Conservation (phyloP, 768 basidiomycete species). For the Auricularia heimuer region DNA sequence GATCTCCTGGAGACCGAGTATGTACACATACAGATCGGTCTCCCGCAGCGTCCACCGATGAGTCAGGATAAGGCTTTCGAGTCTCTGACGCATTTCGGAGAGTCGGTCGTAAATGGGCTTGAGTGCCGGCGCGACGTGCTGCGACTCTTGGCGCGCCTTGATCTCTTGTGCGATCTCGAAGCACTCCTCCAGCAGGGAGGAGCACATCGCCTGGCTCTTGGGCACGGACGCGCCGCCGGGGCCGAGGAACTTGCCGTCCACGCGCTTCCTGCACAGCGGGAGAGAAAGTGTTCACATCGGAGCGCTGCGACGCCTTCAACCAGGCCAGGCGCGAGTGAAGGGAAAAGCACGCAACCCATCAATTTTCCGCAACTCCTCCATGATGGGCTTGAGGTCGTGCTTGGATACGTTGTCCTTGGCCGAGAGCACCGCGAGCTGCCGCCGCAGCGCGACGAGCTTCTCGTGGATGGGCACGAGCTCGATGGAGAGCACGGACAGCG, state of each 20-base stretch:
- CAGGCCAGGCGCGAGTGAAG: slow-evolving; percentile 4
- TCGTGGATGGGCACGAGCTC: slow-evolving; percentile 91
- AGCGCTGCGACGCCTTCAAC: not conserved
- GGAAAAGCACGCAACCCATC: slow-evolving; percentile 74
- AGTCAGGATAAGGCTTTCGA: slow-evolving; percentile 87
- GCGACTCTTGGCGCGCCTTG: slow-evolving; percentile 83
- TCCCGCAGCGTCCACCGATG: slow-evolving; percentile 96
- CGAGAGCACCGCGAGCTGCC: slow-evolving; percentile 80
- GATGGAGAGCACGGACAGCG: slow-evolving; percentile 75
- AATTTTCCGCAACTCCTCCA: slow-evolving; percentile 90
- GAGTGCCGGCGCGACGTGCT: slow-evolving; percentile 73
- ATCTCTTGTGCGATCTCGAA: slow-evolving; percentile 96
- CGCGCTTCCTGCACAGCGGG: slow-evolving; percentile 54
- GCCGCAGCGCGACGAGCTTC: slow-evolving; percentile 74
- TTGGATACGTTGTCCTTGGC: slow-evolving; percentile 81
- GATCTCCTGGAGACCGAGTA: slow-evolving; percentile 86
- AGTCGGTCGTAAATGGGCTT: slow-evolving; percentile 93
- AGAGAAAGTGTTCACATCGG: not conserved
- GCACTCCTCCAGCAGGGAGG: slow-evolving; percentile 89
- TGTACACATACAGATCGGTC: slow-evolving; percentile 90
- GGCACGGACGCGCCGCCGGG: slow-evolving; percentile 79
- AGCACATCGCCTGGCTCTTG: slow-evolving; percentile 82
- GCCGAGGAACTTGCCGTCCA: slow-evolving; percentile 92
- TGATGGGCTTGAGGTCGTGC: slow-evolving; percentile 77
- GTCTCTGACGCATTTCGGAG: slow-evolving; percentile 70